Evolutionary conservation across 257 asterid genomes (phyloP).

Genomic region (Penstemon davidsonii): DNA sequence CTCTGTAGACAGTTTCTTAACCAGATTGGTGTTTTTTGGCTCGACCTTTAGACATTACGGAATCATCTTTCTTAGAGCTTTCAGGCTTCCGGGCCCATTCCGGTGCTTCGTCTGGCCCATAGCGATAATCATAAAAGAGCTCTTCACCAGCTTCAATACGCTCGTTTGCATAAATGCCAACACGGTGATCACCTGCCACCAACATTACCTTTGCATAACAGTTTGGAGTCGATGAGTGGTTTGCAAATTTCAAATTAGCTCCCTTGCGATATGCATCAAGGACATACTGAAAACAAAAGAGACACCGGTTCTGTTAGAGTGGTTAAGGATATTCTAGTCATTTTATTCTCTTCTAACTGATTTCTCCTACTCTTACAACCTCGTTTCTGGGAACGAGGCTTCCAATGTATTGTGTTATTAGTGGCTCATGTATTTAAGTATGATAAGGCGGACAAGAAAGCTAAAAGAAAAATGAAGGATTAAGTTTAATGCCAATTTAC

Average conservation of each 20-base stretch:
- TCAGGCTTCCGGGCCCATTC: slow-evolving; percentile 88
- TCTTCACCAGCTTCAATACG: slow-evolving; percentile 80
- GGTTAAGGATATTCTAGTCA: too few relatives aligned
- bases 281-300: slow-evolving; percentile 62
- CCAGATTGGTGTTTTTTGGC: slow-evolving; percentile 91
- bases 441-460: too few relatives aligned
- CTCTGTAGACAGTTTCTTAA: slow-evolving; percentile 26
- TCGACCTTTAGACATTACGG: slow-evolving; percentile 61
- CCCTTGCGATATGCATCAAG: slow-evolving; percentile 97
- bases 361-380: background rate
- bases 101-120: slow-evolving; percentile 92
- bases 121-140: slow-evolving; percentile 88
- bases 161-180: slow-evolving; percentile 91
- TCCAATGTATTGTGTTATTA: background rate
- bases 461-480: too few relatives aligned
- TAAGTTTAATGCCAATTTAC: too few relatives aligned
- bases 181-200: slow-evolving; percentile 99
- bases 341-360: too few relatives aligned
- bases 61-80: slow-evolving; percentile 58
- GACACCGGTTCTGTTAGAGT: slow-evolving; percentile 8
- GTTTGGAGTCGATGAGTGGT: slow-evolving; percentile 92
- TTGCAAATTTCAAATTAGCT: slow-evolving; percentile 93
- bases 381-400: background rate
- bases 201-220: slow-evolving; percentile 90
- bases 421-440: background rate